Conservation (phyloP, 1,284 basidiomycete genomes). For the Coniferiporia weirii region DNA sequence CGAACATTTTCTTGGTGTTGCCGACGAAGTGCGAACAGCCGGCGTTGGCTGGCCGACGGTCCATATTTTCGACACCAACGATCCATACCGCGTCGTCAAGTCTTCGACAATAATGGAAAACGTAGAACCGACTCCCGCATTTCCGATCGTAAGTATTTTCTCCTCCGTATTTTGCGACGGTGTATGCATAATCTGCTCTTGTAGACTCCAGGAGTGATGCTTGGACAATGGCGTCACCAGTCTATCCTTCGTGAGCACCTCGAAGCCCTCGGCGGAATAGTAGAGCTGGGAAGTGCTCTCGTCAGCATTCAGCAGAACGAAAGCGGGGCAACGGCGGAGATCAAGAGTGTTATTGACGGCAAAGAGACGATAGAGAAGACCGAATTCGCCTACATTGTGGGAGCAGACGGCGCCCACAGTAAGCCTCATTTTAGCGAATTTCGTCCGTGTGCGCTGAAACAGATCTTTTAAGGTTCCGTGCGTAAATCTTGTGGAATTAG, state of each 20-base stretch:
- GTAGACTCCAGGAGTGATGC: neutral
- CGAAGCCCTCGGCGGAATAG: slow-evolving; percentile 7
- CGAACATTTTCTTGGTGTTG: slow-evolving; percentile 13
- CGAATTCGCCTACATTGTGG: slow-evolving; percentile 25
- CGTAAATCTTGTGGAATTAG: slow-evolving; percentile 37
- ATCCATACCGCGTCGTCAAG: slow-evolving; percentile 4
- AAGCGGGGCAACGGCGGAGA: slow-evolving; percentile 2
- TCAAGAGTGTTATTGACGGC: neutral
- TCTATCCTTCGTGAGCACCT: slow-evolving; percentile 16
- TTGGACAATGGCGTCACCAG: slow-evolving; percentile 16
- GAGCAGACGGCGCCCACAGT: slow-evolving; percentile 36
- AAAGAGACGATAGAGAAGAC: neutral
- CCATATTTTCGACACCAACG: slow-evolving; percentile 5
- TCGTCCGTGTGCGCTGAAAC: neutral
- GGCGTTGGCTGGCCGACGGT: neutral
- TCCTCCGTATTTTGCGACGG: neutral
- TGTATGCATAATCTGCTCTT: neutral
- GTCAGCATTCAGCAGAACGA: slow-evolving; percentile 8
- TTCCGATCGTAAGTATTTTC: slow-evolving; percentile 9
- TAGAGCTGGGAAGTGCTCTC: slow-evolving; percentile 14
- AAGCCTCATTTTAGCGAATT: neutral
- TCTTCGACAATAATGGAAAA: slow-evolving; percentile 1
- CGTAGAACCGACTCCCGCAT: slow-evolving; percentile 8
- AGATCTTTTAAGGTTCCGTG: slow-evolving; percentile 22
- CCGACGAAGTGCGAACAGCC: slow-evolving; percentile 1